Evolutionary conservation across 345 rosid genomes (phyloP), one percentile per base, ranked within the genome.

Genomic region (Firmiana major): DNA sequence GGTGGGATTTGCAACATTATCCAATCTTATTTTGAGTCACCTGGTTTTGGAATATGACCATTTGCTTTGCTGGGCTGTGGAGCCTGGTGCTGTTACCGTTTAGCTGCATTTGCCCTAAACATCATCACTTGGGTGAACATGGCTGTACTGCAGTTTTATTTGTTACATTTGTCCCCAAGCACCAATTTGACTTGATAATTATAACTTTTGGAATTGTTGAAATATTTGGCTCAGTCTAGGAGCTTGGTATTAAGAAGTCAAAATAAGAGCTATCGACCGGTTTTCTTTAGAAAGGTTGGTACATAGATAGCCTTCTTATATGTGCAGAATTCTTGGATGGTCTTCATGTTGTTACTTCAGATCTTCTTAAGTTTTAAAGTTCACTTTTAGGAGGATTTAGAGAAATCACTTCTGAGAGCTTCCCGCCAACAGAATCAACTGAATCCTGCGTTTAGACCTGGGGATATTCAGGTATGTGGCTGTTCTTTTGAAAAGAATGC

Each of bases 271-370:
- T 94, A 93, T 81, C 94, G 92, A 45, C 98, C 98, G 17, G 87
- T 84, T 66, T 94, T 94, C 90, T 94, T 94, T 82, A 89, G 97
- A 85, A 93, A 94, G 96, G 98, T 94, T 78, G 34, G 90, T 77
- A 24, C 74, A 69, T 21, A 54, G 75, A 63, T 51, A 40, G 16
- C 58, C 40, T 43, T 55, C 7, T 74, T 45, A 40, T 49, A 46
- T 51, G 3, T 42, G 22, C 64, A 76, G 6, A 36, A 19, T 46
- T 75, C 57, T 66, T 59, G 53, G 46, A 54, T 75, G 73, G 22
- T 53, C 11, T 48, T 36, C 48, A 38, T 49, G 22, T 43, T 3
- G 22, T 31, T 24, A 11, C 42, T 24, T 17, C 6, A 40, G 10
- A 63, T 73, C 38, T 77, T 58, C 42, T 65, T 68, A 58, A 42